Conservation (phyloP, 257 asterid genomes). For the Forsythia viridissima region DNA sequence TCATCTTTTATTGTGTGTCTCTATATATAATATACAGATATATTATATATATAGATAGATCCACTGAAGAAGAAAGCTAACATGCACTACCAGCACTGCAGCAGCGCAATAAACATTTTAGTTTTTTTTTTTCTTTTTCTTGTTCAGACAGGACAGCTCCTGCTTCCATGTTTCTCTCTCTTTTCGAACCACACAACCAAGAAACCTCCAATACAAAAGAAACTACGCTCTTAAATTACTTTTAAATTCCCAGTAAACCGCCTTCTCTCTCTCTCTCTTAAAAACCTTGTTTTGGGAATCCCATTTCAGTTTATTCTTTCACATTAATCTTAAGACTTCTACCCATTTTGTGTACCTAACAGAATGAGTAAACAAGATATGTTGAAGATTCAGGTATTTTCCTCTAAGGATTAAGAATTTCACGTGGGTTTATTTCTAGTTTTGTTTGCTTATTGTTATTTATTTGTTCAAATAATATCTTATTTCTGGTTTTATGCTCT, state of each 20-base stretch:
- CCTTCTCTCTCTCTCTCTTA: not conserved
- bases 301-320: not conserved
- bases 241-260: not conserved
- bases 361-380: constrained; percentile 62
- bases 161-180: not conserved
- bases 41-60: not conserved
- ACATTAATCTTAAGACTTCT: not conserved
- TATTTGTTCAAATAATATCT: not conserved
- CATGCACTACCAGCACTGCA: not conserved
- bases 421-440: not conserved
- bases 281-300: not conserved
- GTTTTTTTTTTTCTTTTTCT: too few relatives aligned
- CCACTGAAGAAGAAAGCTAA: not conserved
- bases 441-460: not conserved
- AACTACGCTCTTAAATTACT: not conserved
- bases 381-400: constrained; percentile 57
- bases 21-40: too few relatives aligned
- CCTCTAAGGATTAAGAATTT: not conserved
- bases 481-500: not conserved
- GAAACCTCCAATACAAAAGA: not conserved
- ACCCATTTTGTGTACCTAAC: not conserved
- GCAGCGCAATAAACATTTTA: not conserved
- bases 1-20: too few relatives aligned
- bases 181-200: not conserved
- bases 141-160: not conserved